phyloP scores from a whole-genome alignment of 148 eudicot genomes.

The Selenicereus undatus region DNA sequence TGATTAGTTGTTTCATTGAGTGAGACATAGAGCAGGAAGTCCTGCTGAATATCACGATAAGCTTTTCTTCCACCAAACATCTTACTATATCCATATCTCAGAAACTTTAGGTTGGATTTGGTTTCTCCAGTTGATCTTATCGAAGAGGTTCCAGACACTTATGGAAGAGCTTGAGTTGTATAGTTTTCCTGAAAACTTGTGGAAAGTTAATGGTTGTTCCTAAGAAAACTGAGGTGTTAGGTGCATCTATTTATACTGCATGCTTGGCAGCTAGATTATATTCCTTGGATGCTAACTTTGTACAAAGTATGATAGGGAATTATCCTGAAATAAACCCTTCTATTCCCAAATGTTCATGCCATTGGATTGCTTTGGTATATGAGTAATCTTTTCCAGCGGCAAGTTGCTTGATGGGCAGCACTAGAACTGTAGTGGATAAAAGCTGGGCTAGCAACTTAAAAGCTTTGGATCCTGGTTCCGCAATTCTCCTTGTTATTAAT shows the following conservation, averaged over 20 bases:
- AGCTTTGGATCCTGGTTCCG: background rate
- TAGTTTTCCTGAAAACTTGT: background rate
- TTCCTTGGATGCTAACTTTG: background rate
- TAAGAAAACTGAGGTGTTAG: background rate
- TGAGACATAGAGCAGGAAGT: slow-evolving; percentile 5
- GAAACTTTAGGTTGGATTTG: background rate
- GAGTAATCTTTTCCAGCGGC: background rate
- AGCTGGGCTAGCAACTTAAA: background rate
- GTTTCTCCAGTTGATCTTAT: background rate
- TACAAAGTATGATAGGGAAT: background rate
- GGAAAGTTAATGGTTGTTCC: background rate
- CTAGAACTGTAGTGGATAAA: background rate
- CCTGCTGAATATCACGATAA: slow-evolving; percentile 5
- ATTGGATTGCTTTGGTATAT: background rate
- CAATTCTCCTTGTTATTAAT: background rate
- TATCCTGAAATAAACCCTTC: background rate
- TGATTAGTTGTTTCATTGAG: background rate
- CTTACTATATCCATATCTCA: background rate
- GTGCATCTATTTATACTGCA: background rate
- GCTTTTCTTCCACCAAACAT: background rate
- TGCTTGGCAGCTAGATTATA: background rate
- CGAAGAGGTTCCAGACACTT: background rate
- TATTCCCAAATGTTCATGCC: background rate
- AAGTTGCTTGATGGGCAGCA: background rate
- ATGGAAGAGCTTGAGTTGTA: background rate